Evolutionary conservation across 2,329 filamentous ascomycete species (phyloP).

Genomic region (Claviceps lovelessii): DNA sequence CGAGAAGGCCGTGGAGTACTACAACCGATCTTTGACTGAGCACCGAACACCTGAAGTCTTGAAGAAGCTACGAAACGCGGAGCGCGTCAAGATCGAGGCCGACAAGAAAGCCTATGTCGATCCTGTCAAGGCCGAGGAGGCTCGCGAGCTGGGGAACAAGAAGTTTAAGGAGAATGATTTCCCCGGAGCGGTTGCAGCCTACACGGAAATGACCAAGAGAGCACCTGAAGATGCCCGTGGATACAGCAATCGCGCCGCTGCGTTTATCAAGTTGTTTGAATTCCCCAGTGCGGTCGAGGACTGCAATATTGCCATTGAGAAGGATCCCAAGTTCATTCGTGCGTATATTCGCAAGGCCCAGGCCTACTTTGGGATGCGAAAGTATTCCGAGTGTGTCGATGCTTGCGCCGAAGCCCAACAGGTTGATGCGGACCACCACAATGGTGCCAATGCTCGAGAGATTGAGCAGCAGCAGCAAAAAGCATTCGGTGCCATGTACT

Average conservation of each 20-base stretch:
- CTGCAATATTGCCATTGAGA: conserved; percentile 82
- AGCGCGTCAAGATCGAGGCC: conserved; percentile 68
- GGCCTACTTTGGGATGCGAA: conserved; percentile 91
- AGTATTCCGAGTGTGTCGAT: conserved; percentile 91
- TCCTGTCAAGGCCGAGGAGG: conserved; percentile 85
- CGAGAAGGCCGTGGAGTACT: conserved; percentile 68
- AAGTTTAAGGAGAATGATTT: conserved; percentile 97
- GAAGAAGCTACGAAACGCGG: conserved; percentile 77
- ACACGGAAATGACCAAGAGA: conserved; percentile 93
- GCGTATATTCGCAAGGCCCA: conserved; percentile 96
- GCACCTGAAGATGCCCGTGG: conserved; percentile 84
- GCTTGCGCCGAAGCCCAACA: conserved; percentile 67
- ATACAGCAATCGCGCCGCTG: conserved; percentile 93
- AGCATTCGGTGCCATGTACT: conserved; percentile 79
- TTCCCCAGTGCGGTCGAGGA: conserved; percentile 90
- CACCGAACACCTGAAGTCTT: conserved; percentile 92
- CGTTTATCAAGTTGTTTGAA: conserved; percentile 90
- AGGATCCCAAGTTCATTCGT: conserved; percentile 81
- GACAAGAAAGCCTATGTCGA: conserved; percentile 74
- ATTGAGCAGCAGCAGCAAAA: conserved; percentile 92
- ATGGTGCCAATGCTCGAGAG: conserved; percentile 70
- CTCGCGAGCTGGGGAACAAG: conserved; percentile 83
- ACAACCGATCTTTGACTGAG: conserved; percentile 87
- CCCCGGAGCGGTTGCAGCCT: conserved; percentile 86
- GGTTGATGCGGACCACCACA: conserved; percentile 55